A percentile compares a stretch with the other conserved stretches of the same genome.
These are phyloP conservation scores for Aechmea fasciata DNA, from an alignment of 176 grass and related monocot genomes.

Conservation along the genomic window DNA sequence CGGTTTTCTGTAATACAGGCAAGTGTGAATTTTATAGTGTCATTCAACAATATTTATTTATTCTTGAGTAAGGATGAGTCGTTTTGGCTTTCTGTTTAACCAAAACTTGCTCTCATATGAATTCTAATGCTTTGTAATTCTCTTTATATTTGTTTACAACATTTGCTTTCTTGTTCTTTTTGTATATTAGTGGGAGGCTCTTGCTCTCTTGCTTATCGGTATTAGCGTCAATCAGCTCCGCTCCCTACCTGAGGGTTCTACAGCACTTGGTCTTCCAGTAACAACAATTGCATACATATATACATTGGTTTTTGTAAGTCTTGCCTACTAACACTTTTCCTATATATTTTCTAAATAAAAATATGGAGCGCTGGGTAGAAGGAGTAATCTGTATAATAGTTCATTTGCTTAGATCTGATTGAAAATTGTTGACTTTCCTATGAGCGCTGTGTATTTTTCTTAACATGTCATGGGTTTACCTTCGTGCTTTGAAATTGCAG, in stretches of 20 bases:
- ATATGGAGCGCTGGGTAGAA: background rate
- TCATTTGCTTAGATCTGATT: background rate
- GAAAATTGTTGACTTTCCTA: background rate
- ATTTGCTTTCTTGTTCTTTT: background rate
- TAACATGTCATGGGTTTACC: background rate
- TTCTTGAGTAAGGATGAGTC: background rate
- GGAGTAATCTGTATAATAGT: too few relatives aligned
- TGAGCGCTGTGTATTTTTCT: background rate
- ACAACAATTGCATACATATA: conserved; percentile 77
- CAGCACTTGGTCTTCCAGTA: conserved; percentile 63
- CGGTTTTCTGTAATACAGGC: conserved; percentile 91
- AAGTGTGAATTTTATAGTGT: conserved; percentile 17
- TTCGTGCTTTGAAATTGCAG: conserved; percentile 34
- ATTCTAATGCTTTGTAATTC: background rate
- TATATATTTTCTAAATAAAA: background rate
- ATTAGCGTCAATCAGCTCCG: conserved; percentile 94
- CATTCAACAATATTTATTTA: background rate
- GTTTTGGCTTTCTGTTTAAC: background rate
- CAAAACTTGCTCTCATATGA: background rate
- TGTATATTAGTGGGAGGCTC: conserved; percentile 87
- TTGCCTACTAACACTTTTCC: background rate
- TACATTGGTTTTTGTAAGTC: conserved; percentile 97
- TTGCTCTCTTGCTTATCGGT: conserved; percentile 94
- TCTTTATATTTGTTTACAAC: background rate
- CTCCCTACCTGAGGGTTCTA: conserved; percentile 46